phyloP scores from a whole-genome alignment of 2,329 filamentous ascomycete species.

The Pseudogymnoascus sp. region DNA sequence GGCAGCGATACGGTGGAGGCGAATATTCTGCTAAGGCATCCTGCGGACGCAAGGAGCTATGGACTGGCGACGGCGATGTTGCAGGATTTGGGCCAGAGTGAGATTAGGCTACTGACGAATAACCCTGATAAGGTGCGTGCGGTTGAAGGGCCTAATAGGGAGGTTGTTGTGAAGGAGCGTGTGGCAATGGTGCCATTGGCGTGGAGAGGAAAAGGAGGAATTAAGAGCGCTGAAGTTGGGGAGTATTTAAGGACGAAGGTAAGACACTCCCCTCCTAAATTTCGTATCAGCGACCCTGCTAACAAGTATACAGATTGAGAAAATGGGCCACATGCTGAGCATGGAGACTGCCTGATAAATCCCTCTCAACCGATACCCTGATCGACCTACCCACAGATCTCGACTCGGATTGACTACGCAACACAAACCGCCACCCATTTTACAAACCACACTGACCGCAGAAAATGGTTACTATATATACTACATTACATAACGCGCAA shows the following conservation, averaged over 20 bases:
- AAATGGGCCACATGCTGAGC: conserved; percentile 72
- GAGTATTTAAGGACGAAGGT: conserved; percentile 95
- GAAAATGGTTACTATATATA: neutral
- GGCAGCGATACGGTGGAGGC: conserved; percentile 97
- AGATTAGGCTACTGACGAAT: conserved; percentile 82
- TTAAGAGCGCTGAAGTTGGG: conserved; percentile 81
- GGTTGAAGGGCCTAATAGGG: conserved; percentile 82
- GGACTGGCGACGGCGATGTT: conserved; percentile 95
- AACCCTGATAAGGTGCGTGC: conserved; percentile 96
- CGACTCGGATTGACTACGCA: neutral
- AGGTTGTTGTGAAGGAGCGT: conserved; percentile 79
- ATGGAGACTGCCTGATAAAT: neutral
- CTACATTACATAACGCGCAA: conserved; percentile 1
- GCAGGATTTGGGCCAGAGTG: conserved; percentile 69
- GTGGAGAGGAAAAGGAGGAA: conserved; percentile 80
- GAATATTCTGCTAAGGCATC: conserved; percentile 82
- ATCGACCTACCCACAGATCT: neutral
- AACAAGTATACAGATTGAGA: conserved; percentile 56
- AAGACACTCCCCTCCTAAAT: conserved; percentile 25
- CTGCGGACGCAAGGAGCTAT: conserved; percentile 89
- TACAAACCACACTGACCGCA: neutral
- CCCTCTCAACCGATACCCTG: neutral
- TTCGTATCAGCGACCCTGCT: neutral
- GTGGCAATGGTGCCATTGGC: conserved; percentile 94
- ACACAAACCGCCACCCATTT: neutral